phyloP scores from a whole-genome alignment of 2,329 filamentous ascomycete genomes.

The Neofusicoccum sp. region DNA sequence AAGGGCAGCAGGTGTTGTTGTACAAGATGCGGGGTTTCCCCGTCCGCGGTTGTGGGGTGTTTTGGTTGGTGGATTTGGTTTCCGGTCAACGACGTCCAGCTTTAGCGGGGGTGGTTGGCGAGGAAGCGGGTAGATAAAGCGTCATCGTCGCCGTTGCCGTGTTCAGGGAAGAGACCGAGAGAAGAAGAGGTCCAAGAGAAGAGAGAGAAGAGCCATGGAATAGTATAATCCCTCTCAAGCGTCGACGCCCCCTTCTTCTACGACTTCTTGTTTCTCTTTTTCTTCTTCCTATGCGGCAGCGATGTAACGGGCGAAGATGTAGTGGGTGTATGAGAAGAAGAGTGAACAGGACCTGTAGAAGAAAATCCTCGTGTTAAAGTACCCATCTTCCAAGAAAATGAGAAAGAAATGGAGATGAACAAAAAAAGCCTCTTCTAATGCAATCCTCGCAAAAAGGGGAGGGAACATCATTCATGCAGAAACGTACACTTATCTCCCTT shows the following conservation, averaged over 20 bases:
- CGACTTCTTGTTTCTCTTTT: neutral
- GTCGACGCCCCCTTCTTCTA: neutral
- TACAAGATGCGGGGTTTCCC: neutral
- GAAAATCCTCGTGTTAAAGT: constrained; percentile 5
- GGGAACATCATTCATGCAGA: constrained; percentile 56
- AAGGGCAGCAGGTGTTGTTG: neutral
- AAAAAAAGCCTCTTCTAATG: constrained; percentile 4
- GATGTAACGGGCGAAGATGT: neutral
- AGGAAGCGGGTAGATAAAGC: too few relatives aligned
- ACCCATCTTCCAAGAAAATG: neutral
- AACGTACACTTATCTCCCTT: constrained; percentile 74
- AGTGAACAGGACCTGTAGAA: constrained; percentile 13
- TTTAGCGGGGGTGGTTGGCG: too few relatives aligned
- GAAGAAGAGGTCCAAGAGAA: neutral
- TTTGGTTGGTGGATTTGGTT: too few relatives aligned
- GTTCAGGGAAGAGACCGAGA: neutral
- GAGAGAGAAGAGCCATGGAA: neutral
- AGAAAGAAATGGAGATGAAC: neutral
- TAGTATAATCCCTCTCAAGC: too few relatives aligned
- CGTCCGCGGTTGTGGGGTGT: too few relatives aligned
- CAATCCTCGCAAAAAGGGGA: constrained; percentile 10
- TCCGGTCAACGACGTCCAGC: too few relatives aligned
- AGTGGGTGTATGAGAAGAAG: neutral
- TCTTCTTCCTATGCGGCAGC: constrained; percentile 3
- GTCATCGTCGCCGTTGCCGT: too few relatives aligned